Percentiles rank a stretch among this genome's conserved stretches.
Evolutionary conservation across 140 eudicot genomes (phyloP).

Genomic region (Oenanthe javanica): DNA sequence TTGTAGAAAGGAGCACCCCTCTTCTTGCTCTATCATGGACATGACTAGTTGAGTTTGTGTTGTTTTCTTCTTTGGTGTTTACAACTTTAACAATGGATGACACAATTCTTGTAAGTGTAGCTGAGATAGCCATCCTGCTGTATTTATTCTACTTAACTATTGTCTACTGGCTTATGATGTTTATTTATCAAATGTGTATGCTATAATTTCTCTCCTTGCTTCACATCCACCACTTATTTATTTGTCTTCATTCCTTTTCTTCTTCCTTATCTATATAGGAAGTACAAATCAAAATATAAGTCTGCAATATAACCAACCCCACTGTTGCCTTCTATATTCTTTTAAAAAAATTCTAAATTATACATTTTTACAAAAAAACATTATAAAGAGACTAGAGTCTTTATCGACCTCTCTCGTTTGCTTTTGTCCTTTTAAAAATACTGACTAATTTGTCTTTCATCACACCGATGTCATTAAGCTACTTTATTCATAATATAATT

Average conservation of each 20-base stretch:
- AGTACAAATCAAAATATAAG: background rate
- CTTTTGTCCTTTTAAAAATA: too few species aligned
- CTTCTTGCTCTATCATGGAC: conserved; percentile 37
- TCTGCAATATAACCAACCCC: background rate
- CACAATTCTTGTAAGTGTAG: conserved; percentile 33
- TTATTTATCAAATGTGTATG: background rate
- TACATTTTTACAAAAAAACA: too few species aligned
- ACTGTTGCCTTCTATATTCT: too few species aligned
- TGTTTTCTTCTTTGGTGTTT: conserved; percentile 17
- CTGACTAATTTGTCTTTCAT: too few species aligned
- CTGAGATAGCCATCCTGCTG: conserved; percentile 47
- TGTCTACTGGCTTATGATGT: too few species aligned
- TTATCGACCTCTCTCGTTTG: too few species aligned
- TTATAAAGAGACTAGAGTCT: too few species aligned
- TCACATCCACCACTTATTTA: background rate
- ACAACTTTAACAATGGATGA: conserved; percentile 36
- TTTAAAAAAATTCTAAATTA: too few species aligned
- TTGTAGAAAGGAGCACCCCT: conserved; percentile 39
- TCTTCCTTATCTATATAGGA: background rate
- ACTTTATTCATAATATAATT: too few species aligned
- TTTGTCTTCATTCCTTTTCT: background rate
- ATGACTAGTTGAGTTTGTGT: conserved; percentile 5
- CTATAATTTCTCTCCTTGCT: background rate
- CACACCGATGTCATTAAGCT: too few species aligned
- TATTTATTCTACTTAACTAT: too few species aligned